Evolutionary conservation across 2,329 filamentous ascomycete genomes (phyloP), one percentile per base, ranked within the genome.

Genomic region (Albifimbria verrucaria): DNA sequence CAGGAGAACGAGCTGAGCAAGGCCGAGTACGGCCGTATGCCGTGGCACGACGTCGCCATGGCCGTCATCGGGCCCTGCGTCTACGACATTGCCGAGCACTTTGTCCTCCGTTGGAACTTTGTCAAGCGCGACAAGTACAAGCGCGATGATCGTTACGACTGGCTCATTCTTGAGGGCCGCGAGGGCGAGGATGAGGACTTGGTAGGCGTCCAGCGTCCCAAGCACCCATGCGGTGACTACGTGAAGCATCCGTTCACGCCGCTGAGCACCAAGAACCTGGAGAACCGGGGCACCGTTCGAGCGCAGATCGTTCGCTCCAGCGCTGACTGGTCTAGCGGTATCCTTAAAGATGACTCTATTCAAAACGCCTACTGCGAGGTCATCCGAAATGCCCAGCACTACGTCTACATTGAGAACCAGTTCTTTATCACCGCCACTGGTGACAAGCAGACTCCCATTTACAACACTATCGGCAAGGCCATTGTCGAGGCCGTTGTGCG

Each of bases 111-210:
- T 28, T 97, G 93, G 94, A 97, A 99, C 66, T 96, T 96, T 64
- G 80, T 93, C 73, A 97, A 97, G 73, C 85, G 93, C 32, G 93
- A 97, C 78, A 97, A 97, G 75, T 97, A 97, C 75, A 97, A 97
- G 77, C 87, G 92, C 5, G 89, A 93, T 59, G 77, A 85, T 0
- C 77, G 85, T 36, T 95, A 90, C 59, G 90, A 95, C 65, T 97
- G 92, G 92, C 77, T 97, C 6, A 79, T 85, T 55, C 72, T 97
- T 55, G 85, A 90, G 54, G 91, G 89, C 7, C 84, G 90, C 15
- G 81, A 88, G 52, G 88, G 85, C 7, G 80, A 89, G 0, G 82
- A 96, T 59, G 92, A 97, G 65, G 90, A 96, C 65, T 77, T 97
- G 2, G 79, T 96, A 24, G 91, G 87, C 28, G 92, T 97, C 2